Percentiles rank a stretch among this genome's conserved stretches.
Evolutionary conservation across 257 asterid genomes (phyloP).

Genomic region (Capsicum pubescens): DNA sequence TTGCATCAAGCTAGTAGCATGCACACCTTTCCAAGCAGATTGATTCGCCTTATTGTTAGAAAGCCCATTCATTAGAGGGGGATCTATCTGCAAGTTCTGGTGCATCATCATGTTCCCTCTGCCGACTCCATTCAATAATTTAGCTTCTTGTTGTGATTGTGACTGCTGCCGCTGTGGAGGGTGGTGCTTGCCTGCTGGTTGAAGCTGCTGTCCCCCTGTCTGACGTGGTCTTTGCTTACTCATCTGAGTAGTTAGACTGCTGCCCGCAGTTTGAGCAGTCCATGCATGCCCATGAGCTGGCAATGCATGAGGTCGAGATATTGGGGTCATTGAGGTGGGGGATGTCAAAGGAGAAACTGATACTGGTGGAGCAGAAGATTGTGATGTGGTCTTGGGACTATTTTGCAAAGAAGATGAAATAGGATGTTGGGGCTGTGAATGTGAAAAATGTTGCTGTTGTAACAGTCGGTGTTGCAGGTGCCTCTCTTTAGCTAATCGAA

Average conservation of each 20-base stretch:
- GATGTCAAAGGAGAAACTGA: constrained; percentile 58
- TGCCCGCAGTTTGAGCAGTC: constrained; percentile 56
- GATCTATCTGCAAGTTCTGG: constrained; percentile 61
- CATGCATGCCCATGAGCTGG: constrained; percentile 63
- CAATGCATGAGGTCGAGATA: constrained; percentile 61
- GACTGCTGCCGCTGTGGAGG: constrained; percentile 67
- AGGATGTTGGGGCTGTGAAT: constrained; percentile 69
- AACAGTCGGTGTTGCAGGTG: constrained; percentile 64
- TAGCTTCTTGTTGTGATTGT: constrained; percentile 68
- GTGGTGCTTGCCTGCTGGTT: constrained; percentile 55
- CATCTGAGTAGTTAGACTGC: constrained; percentile 57
- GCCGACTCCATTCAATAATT: constrained; percentile 71
- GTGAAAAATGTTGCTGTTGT: constrained; percentile 60
- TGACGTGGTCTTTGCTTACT: constrained; percentile 57
- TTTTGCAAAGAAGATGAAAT: constrained; percentile 65
- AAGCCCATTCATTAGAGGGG: constrained; percentile 60
- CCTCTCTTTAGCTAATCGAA: constrained; percentile 81
- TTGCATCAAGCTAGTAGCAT: constrained; percentile 49
- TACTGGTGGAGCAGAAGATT: constrained; percentile 52
- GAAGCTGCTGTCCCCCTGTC: constrained; percentile 51
- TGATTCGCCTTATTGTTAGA: constrained; percentile 55
- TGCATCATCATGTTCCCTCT: constrained; percentile 64
- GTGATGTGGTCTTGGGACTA: constrained; percentile 60
- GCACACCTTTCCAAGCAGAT: constrained; percentile 57
- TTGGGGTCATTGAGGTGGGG: constrained; percentile 55